phyloP scores from a whole-genome alignment of 352 stramenopile species.

The Thraustotheca clavata region DNA sequence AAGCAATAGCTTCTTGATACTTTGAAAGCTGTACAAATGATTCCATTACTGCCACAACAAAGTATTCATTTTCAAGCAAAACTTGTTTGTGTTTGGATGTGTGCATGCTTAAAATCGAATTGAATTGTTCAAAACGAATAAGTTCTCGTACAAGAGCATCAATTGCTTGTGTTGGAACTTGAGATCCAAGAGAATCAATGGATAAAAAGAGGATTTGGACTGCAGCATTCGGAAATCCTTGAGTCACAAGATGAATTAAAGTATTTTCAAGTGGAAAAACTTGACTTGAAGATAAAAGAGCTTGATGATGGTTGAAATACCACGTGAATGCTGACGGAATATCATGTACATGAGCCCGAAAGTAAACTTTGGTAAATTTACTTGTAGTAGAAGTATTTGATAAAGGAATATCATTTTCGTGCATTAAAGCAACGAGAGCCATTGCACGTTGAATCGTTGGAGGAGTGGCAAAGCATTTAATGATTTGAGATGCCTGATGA shows the following conservation, averaged over 20 bases:
- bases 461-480: too few relatives aligned
- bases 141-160: not conserved
- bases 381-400: not conserved
- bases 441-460: not conserved
- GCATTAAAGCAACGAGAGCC: slow-evolving; percentile 6
- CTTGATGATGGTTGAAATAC: not conserved
- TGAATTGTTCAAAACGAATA: slow-evolving; percentile 1
- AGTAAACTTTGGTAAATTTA: not conserved
- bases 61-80: not conserved
- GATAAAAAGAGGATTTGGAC: not conserved
- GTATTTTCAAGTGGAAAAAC: not conserved
- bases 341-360: not conserved
- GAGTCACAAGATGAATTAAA: not conserved
- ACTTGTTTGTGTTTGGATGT: not conserved
- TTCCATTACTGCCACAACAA: not conserved
- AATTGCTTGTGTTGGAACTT: not conserved
- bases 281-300: not conserved
- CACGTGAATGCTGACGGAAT: not conserved
- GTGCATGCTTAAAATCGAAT: not conserved
- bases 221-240: not conserved
- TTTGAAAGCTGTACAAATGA: not conserved
- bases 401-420: not conserved
- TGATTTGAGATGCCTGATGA: too few relatives aligned
- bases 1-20: not conserved
- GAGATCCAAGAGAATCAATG: not conserved